A percentile compares a stretch with the other conserved stretches of the same genome.
Evolutionary conservation across 306 rosid species (phyloP).

Genomic region (Rosa multiflora): DNA sequence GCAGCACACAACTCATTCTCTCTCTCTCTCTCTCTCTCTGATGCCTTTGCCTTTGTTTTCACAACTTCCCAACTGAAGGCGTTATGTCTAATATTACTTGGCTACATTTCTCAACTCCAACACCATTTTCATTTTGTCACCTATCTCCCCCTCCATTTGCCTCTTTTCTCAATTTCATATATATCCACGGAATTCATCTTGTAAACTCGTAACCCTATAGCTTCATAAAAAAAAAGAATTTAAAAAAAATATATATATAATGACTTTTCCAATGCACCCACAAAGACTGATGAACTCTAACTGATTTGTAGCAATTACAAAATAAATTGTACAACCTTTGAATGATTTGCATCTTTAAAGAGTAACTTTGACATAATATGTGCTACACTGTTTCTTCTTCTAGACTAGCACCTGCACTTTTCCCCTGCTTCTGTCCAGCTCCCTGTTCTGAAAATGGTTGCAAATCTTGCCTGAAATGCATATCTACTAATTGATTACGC

Average conservation of each 20-base stretch:
- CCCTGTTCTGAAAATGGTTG: not conserved
- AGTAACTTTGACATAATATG: not conserved
- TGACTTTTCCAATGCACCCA: not conserved
- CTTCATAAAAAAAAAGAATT: not conserved
- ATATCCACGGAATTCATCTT: no score
- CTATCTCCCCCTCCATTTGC: not conserved
- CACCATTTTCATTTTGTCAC: not conserved
- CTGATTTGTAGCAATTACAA: not conserved
- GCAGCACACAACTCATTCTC: slow-evolving; percentile 20
- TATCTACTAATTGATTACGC: not conserved
- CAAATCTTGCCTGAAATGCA: not conserved
- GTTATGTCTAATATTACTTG: not conserved
- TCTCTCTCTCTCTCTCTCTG: not conserved
- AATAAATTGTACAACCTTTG: not conserved
- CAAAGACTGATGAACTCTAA: not conserved
- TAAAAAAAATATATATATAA: not conserved
- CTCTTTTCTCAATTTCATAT: not conserved
- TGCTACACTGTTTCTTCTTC: not conserved
- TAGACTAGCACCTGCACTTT: not conserved
- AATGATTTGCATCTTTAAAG: not conserved
- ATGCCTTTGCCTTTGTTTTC: not conserved
- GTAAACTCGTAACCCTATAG: not conserved
- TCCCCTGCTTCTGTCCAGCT: not conserved
- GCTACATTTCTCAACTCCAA: not conserved
- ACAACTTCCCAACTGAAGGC: not conserved